phyloP scores from a whole-genome alignment of 2,329 filamentous ascomycete genomes.

The Aureobasidium sp. region DNA sequence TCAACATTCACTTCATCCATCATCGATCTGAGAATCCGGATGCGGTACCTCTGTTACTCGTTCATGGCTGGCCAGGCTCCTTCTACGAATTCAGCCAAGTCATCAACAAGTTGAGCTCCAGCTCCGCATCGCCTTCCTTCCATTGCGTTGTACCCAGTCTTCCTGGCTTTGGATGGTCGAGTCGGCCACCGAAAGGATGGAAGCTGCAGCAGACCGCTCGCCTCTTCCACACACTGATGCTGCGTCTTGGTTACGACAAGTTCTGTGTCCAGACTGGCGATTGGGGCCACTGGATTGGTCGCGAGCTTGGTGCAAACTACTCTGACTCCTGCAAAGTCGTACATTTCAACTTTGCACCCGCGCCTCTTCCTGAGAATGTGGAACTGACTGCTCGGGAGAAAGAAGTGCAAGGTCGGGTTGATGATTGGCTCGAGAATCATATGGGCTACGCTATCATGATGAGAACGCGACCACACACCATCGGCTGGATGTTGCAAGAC shows the following conservation, averaged over 20 bases:
- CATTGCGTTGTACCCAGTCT: slow-evolving; percentile 53
- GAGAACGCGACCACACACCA: slow-evolving; percentile 38
- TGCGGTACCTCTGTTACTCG: slow-evolving; percentile 36
- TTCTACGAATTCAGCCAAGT: slow-evolving; percentile 40
- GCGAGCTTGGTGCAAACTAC: slow-evolving; percentile 33
- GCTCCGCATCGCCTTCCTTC: slow-evolving; percentile 35
- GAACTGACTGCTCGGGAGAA: slow-evolving; percentile 30
- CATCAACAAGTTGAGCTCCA: slow-evolving; percentile 31
- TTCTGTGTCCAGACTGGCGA: slow-evolving; percentile 37
- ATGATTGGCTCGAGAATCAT: slow-evolving; percentile 34
- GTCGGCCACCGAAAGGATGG: slow-evolving; percentile 29
- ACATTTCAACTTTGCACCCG: slow-evolving; percentile 38
- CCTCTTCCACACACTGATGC: slow-evolving; percentile 35
- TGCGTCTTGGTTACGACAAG: slow-evolving; percentile 33
- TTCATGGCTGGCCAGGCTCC: slow-evolving; percentile 42
- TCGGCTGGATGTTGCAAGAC: slow-evolving; percentile 37
- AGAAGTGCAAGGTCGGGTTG: slow-evolving; percentile 26
- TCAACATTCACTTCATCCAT: slow-evolving; percentile 37
- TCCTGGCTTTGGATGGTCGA: slow-evolving; percentile 48
- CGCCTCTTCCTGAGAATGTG: slow-evolving; percentile 28
- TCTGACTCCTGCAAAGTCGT: slow-evolving; percentile 33
- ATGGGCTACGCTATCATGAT: slow-evolving; percentile 38
- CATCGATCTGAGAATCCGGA: slow-evolving; percentile 27
- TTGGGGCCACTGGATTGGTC: slow-evolving; percentile 36
- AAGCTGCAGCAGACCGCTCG: slow-evolving; percentile 33